phyloP scores from a whole-genome alignment of 2,329 filamentous ascomycete genomes.

The Hypoxylon sp. region DNA sequence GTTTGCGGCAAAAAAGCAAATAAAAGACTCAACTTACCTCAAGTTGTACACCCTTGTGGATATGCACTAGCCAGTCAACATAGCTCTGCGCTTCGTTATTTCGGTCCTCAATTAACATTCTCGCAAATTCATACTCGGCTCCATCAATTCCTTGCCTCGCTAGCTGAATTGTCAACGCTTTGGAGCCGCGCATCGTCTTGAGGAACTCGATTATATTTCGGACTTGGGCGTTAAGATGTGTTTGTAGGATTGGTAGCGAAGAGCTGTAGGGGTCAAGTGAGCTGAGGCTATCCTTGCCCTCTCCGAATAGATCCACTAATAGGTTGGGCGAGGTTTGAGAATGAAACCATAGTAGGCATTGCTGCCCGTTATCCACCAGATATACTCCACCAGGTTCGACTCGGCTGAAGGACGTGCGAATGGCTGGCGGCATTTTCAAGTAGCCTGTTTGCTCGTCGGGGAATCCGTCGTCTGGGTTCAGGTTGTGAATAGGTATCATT shows the following conservation, averaged over 20 bases:
- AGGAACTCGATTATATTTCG: slow-evolving; percentile 94
- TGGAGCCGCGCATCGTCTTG: slow-evolving; percentile 83
- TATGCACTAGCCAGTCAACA: slow-evolving; percentile 97
- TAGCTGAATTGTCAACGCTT: slow-evolving; percentile 89
- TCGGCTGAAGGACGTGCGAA: slow-evolving; percentile 87
- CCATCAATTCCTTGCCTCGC: slow-evolving; percentile 94
- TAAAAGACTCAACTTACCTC: slow-evolving; percentile 71
- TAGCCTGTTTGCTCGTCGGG: slow-evolving; percentile 89
- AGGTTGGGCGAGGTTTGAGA: slow-evolving; percentile 92
- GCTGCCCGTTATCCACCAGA: slow-evolving; percentile 94
- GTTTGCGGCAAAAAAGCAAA: slow-evolving; percentile 19
- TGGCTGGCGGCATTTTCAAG: slow-evolving; percentile 82
- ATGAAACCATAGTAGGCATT: slow-evolving; percentile 93
- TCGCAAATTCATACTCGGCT: slow-evolving; percentile 95
- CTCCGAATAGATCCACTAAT: slow-evolving; percentile 89
- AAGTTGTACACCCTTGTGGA: slow-evolving; percentile 92
- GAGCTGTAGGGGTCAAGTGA: slow-evolving; percentile 86
- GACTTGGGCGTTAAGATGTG: slow-evolving; percentile 93
- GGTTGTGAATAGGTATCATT: slow-evolving; percentile 91
- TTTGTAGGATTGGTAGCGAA: slow-evolving; percentile 85
- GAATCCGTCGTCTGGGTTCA: slow-evolving; percentile 90
- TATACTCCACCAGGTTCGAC: slow-evolving; percentile 96
- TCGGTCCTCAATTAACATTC: slow-evolving; percentile 90
- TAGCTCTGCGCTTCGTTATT: slow-evolving; percentile 99
- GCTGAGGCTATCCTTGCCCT: slow-evolving; percentile 78